Evolutionary conservation across 164 flowering plant genomes (phyloP), one percentile per base, ranked within the genome.

Genomic region (Tinospora cordifolia): DNA sequence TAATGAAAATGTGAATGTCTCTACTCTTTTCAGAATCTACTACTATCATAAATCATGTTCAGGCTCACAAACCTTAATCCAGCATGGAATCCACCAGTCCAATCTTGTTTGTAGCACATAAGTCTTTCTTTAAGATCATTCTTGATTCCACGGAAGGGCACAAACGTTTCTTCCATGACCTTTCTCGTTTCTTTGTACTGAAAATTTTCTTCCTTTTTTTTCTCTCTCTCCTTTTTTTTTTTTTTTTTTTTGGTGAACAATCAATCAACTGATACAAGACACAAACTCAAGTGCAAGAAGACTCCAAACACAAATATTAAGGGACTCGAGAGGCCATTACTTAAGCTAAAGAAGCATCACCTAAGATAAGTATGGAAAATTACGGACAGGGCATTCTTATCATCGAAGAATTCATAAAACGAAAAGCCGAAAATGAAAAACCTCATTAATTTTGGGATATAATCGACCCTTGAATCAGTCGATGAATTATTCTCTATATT

Each of bases 91-190:
- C 98, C 99, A 65, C 97, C 86, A 62, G 84, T 83, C 99, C 99
- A 94, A 57, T 94, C 99, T 82, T 94, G 92, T 80, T 89, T 92
- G 85, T 94, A 94, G 86, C 97, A 92, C 54, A 81, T 25, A 70
- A 86, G 77, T 71, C 97, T 89, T 75, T 85, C 95, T 78, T 76
- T 81, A 64, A 94, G 83, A 79, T 94, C 99, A 77, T 92, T 89
- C 79, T 84, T 89, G 69, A 92, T 94, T 57, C 98, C 99, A 12
- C 91, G 92, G 24, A 94, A 82, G 34, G 99, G 99, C 76, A 92
- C 95, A 78, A 93, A 93, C 57, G 93, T 90, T 75, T 93, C 98
- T 78, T 91, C 98, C 98, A 93, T 90, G 75, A 65, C 64, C 65
- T 66, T 57, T 75, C 26, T 58, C 65, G 68, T 57, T 75, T 34